Conservation (phyloP, 495 filamentous ascomycete species). For the Trichocladium uniseriatum region DNA sequence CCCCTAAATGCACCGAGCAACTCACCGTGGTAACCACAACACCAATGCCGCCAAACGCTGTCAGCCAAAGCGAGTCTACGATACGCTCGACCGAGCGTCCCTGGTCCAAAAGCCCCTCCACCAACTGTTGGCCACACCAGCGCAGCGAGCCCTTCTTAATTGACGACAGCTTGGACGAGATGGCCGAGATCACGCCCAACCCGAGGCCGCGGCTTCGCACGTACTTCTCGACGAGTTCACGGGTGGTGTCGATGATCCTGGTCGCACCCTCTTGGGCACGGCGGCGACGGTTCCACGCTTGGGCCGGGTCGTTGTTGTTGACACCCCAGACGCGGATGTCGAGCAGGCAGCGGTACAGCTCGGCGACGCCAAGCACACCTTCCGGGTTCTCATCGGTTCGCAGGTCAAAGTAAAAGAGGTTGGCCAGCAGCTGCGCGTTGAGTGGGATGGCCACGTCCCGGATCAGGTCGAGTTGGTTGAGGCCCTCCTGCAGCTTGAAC, state of each 20-base stretch:
- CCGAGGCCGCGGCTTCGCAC: conserved; percentile 5
- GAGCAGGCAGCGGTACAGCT: conserved; percentile 51
- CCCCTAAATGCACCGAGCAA: conserved; percentile 30
- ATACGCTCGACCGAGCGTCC: no score
- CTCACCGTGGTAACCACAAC: no score
- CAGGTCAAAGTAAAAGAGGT: conserved; percentile 54
- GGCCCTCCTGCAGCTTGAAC: conserved; percentile 36
- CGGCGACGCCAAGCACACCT: conserved; percentile 47
- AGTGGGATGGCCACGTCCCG: conserved; percentile 54
- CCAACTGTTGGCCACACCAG: no score
- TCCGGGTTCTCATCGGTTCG: conserved; percentile 51
- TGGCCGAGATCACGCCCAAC: no score
- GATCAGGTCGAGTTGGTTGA: conserved; percentile 62
- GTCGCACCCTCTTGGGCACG: conserved; percentile 33
- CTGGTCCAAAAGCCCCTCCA: no score
- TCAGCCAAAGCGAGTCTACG: no score
- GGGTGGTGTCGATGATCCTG: conserved; percentile 18
- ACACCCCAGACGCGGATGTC: conserved; percentile 55
- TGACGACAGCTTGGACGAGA: no score
- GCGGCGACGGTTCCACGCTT: conserved; percentile 53
- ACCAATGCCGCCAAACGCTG: no score
- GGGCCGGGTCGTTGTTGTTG: conserved; percentile 54
- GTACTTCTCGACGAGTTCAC: conserved; percentile 24
- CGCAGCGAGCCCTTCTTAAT: no score
- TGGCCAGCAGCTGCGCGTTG: conserved; percentile 26